Base-by-base conservation (phyloP, 768 basidiomycete genomes). In the Thelephora aurantiotincta region DNA sequence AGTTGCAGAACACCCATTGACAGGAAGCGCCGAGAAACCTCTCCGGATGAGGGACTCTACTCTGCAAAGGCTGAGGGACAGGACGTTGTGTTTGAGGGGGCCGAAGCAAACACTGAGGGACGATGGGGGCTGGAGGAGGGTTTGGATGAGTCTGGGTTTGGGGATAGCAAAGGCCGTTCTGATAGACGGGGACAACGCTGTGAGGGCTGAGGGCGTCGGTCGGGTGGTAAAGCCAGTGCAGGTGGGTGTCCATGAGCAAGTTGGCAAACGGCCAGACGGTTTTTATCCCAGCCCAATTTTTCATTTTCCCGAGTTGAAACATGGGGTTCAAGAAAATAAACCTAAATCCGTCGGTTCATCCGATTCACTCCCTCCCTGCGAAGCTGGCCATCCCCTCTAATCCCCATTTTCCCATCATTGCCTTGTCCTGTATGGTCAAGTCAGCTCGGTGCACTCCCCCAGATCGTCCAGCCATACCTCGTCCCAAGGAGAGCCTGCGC, bases 341-440 rank as follows among this genome's bases (percentile, higher is more conserved):
- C 45, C 2, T 30, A 30, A 30, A 30, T 30, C 12, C 38, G 38
- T 41, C 38, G 7, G 16, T 4, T 14, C 38, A 41, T 41, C 38
- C 5, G 3, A 9, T 41, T 22, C 22, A 4, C 38, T 41, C 9
- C 38, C 14, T 41, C 14, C 14, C 4, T 14, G 87, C 84, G 62
- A 98, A 98, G 58, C 86, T 90, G 48, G 68, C 70, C 87, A 96
- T 90, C 30, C 93, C 93, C 51, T 82, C 70, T 26, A 98, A 68
- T 30, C 94, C 94, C 92, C 91, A 96, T 37, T 90, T 77, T 4
- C 63, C 68, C 78, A 98, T 86, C 90, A 97, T 88, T 9, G 80
- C 74, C 61, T 93, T 94, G 65, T 98, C 94, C 78, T 86, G 9
- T 30, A 56, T 35, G 55, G 26, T 47, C 37, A 43, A 41, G 38